Percentiles rank a stretch among this genome's conserved stretches.
These are phyloP conservation scores for Vitis hybrid DNA, from an alignment of 177 flowering plant genomes.

Conservation along the genomic window DNA sequence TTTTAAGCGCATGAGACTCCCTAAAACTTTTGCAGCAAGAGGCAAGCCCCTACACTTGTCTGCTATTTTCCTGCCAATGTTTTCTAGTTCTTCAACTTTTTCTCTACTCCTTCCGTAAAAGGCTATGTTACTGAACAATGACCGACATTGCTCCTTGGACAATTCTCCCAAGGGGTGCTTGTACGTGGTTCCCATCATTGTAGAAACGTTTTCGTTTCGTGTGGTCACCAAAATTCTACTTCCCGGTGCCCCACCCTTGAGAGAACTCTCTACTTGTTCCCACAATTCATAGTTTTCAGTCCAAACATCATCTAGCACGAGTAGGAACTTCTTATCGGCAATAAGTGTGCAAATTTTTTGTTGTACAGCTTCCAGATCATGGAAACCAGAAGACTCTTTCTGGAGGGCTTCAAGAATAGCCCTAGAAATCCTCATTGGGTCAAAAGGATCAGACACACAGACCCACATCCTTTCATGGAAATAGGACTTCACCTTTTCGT, in stretches of 20 bases:
- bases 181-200: not conserved
- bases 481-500: not conserved
- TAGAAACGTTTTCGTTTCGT: not conserved
- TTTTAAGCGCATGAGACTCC: constrained; percentile 12
- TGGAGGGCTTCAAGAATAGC: constrained; percentile 3
- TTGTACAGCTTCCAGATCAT: not conserved
- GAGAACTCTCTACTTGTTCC: constrained; percentile 10
- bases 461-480: constrained; percentile 16
- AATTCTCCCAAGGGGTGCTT: no score
- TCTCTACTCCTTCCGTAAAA: no score
- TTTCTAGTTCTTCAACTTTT: constrained; percentile 1
- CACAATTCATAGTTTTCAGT: constrained; percentile 6
- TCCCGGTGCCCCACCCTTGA: constrained; percentile 15
- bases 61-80: constrained; percentile 17
- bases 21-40: constrained; percentile 16
- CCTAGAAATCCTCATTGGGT: constrained; percentile 3
- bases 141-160: no score
- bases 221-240: constrained; percentile 22
- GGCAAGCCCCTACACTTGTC: constrained; percentile 1
- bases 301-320: constrained; percentile 13
- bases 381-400: not conserved
- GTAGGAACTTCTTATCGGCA: constrained; percentile 1
- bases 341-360: not conserved
- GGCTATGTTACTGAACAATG: no score
- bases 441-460: constrained; percentile 12